Base-by-base conservation (phyloP, 2,329 filamentous ascomycete species). In the Alternaria sp. region DNA sequence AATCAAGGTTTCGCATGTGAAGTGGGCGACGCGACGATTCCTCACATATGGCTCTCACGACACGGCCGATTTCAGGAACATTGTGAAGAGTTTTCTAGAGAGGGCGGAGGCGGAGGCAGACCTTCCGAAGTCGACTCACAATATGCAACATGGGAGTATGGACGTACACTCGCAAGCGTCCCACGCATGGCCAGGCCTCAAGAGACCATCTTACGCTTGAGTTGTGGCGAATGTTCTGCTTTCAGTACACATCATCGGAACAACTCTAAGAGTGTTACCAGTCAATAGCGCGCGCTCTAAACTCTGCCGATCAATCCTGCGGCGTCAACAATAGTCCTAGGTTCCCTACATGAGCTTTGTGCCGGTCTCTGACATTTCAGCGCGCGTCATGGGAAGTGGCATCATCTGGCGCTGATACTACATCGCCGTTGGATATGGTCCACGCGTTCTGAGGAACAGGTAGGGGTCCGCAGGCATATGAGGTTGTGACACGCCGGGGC, bases 81-180 rank as follows among this genome's bases (percentile, higher is more conserved):
- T 68, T 4, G 44, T 75, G 25, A 74, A 70, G 59, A 57, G 53
- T 14, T 63, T 74, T 10, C 18, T 74, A 21, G 68, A 71, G 21
- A 59, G 51, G 30, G 69, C 69, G 18, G 72, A 75, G 30, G 54
- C 45, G 30, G 33, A 65, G 5, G 50, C 30, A 11, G 33, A 21
- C 46, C 7, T 21, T 26, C 26, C 37, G 21, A 44, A 43, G 41
- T 26, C 50, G 6, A 45, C 28, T 12, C 45, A 20, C n/a, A 18
- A 45, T 37, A 5, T 26, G 21, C 43, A 45, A 15, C 21, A n/a
- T 26, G 44, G n/a, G 5, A 44, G 8, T 18, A 25, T 37, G 30
- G 23, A 15, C 28, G 25, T n/a, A 43, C 50, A 55, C 15, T 20
- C 44, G 7, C 21, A 30, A 37, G 50, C 44, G 28, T 54, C 45